phyloP scores from a whole-genome alignment of 2,329 filamentous ascomycete genomes.

The Sporothrix mexicana region DNA sequence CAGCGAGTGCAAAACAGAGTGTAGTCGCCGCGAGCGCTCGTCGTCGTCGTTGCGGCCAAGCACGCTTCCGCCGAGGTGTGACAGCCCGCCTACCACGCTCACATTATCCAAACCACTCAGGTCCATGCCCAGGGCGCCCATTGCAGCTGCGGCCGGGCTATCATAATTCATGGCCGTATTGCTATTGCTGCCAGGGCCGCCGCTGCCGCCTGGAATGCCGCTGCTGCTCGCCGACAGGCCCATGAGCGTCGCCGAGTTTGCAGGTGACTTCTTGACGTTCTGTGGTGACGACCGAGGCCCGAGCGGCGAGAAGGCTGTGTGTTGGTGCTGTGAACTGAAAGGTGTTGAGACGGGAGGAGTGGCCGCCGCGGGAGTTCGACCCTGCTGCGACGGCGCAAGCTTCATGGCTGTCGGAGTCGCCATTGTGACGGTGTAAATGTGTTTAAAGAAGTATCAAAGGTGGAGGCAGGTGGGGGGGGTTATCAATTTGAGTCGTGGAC shows the following conservation, averaged over 20 bases:
- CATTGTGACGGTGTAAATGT: conserved; percentile 45
- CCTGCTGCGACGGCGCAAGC: conserved; percentile 57
- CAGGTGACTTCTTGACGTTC: conserved; percentile 68
- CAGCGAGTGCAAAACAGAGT: conserved; percentile 57
- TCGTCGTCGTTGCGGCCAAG: conserved; percentile 52
- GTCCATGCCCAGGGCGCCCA: conserved; percentile 62
- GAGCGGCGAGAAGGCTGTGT: conserved; percentile 65
- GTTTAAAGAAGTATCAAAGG: not conserved
- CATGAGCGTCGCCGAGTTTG: conserved; percentile 56
- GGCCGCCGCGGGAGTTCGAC: conserved; percentile 58
- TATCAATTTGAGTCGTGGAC: not conserved
- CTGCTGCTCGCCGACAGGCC: conserved; percentile 48
- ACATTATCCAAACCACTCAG: conserved; percentile 57
- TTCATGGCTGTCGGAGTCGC: conserved; percentile 59
- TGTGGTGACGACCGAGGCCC: conserved; percentile 67
- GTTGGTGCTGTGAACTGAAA: conserved; percentile 60
- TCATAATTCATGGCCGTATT: conserved; percentile 63
- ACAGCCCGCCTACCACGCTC: conserved; percentile 56
- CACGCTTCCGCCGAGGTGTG: conserved; percentile 44
- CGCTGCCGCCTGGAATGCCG: conserved; percentile 26
- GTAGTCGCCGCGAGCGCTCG: conserved; percentile 61
- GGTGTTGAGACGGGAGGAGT: conserved; percentile 72
- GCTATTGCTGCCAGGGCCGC: conserved; percentile 43
- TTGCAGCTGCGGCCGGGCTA: conserved; percentile 67
- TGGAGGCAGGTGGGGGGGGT: not conserved